Evolutionary conservation across 768 basidiomycete genomes (phyloP), one percentile per base, ranked within the genome.

Genomic region (Aureoboletus auriporus): DNA sequence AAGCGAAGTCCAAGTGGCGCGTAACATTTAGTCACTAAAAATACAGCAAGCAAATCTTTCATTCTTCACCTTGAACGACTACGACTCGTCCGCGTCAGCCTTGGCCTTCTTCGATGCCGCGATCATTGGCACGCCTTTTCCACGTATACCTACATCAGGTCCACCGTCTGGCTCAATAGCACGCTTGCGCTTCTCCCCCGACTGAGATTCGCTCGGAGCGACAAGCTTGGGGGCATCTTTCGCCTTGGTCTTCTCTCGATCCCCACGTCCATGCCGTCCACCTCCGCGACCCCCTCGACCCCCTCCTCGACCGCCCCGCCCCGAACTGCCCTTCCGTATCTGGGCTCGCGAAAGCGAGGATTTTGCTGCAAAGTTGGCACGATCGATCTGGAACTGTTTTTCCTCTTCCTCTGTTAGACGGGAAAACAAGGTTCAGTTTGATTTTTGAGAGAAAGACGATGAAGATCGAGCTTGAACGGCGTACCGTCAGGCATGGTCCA

Each of bases 111-210:
- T 78, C 34, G 52, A 39, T 1, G 57, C 50, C 33, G 64, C 60
- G 36, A 78, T 66, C 11, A 61, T 44, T 10, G 88, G 88, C 4
- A 82, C 83, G 29, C 69, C 73, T 8, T 70, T 74, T 1, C 87
- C 87, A 20, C 87, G 76, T 10, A 81, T 64, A 9, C 87, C 87
- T 26, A 75, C 73, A 56, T 84, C 79, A 3, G 82, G 79, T 0
- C 84, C 88, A 55, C 87, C 88, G 58, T 89, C 88, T 2, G 86
- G 87, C 60, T 89, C 88, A 0, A 86, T 73, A 1, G 76, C 82
- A 34, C 86, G 78, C 64, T 89, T 91, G 50, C 88, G 73, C 71
- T 91, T 91, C 54, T 85, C 85, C 27, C 86, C 86, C 2, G 70
- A 64, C 50, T 71, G 71, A 36, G 79, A 80, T 8, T 71, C 76